These are phyloP conservation scores for Tritrichomonas foetus DNA, from an alignment of 208 protist species.

Conservation along the genomic window DNA sequence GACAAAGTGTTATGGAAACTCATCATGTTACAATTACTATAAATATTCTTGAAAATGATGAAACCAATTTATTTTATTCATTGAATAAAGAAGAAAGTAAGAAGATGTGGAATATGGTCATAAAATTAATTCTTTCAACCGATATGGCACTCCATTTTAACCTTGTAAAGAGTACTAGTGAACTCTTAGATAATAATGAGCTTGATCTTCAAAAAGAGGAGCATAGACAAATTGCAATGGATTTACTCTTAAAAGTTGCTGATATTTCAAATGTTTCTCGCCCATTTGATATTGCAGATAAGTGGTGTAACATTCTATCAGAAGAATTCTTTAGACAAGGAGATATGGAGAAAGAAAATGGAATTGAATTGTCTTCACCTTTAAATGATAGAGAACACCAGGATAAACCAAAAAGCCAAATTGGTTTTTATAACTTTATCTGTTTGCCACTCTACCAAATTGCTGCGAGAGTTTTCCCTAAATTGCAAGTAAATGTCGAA, in stretches of 20 bases:
- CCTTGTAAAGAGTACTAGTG: slow-evolving; percentile 33
- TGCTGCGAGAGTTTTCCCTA: neutral
- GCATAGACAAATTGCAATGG: neutral
- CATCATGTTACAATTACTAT: slow-evolving; percentile 56
- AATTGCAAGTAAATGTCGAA: neutral
- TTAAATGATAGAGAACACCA: neutral
- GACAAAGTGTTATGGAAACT: slow-evolving; percentile 62
- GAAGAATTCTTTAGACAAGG: slow-evolving; percentile 7
- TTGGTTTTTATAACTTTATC: neutral
- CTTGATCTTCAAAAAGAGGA: neutral
- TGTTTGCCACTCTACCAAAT: neutral
- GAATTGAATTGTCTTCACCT: neutral
- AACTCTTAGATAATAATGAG: neutral
- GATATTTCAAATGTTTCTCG: no score
- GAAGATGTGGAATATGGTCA: slow-evolving; percentile 48
- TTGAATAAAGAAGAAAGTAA: slow-evolving; percentile 47
- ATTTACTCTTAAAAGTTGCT: neutral
- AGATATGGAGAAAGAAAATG: neutral
- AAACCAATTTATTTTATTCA: slow-evolving; percentile 50
- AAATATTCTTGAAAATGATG: slow-evolving; percentile 36
- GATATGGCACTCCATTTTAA: slow-evolving; percentile 60
- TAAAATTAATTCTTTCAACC: slow-evolving; percentile 58
- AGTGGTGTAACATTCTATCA: neutral
- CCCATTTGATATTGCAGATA: neutral
- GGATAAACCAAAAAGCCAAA: neutral